Conservation (phyloP, 164 flowering plant species). For the Vitis riparia region DNA sequence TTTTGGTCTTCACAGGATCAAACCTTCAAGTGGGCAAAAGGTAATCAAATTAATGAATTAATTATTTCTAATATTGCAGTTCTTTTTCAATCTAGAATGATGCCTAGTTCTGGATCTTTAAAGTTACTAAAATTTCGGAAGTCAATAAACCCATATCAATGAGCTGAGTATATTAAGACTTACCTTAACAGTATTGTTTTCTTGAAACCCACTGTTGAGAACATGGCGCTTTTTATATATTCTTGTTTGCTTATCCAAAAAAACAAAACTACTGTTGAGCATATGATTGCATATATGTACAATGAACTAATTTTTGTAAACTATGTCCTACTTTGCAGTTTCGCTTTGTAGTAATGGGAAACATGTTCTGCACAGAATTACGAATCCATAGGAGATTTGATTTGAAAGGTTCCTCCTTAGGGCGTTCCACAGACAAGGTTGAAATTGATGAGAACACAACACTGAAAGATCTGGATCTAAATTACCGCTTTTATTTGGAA, state of each 20-base stretch:
- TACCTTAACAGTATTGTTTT: neutral
- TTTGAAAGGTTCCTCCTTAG: conserved; percentile 94
- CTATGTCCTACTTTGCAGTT: conserved; percentile 54
- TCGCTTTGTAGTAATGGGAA: conserved; percentile 99
- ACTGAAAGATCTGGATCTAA: conserved; percentile 94
- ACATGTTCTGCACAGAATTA: conserved; percentile 96
- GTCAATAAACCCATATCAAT: neutral
- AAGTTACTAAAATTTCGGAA: no score
- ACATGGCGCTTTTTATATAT: neutral
- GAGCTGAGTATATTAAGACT: neutral
- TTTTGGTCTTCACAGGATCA: conserved; percentile 98
- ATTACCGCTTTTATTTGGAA: conserved; percentile 85
- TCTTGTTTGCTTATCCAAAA: no score
- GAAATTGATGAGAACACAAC: conserved; percentile 96
- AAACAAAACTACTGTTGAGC: no score
- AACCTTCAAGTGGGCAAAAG: conserved; percentile 98
- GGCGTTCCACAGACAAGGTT: conserved; percentile 90
- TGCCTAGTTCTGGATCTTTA: neutral
- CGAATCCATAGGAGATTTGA: conserved; percentile 97
- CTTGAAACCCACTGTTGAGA: neutral
- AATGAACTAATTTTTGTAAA: neutral
- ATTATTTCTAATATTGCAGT: neutral
- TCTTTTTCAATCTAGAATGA: neutral
- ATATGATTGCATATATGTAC: no score
- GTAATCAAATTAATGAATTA: conserved; percentile 32